Conservation (phyloP, 805 yeast genomes). For the Spathaspora hagerdaliae region DNA sequence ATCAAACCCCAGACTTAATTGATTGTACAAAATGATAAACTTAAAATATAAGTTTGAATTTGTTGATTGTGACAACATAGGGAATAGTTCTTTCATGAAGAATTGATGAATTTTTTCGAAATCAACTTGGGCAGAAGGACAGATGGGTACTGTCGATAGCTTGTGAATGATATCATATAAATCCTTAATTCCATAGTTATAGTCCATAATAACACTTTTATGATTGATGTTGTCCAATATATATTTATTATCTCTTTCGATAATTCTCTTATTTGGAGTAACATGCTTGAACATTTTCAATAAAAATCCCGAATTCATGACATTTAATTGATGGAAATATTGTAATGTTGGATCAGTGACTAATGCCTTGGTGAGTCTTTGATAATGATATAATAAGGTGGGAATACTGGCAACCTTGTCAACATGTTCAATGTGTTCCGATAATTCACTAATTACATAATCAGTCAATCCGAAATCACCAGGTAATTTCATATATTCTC, state of each 20-base stretch:
- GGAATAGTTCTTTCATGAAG: constrained; percentile 1
- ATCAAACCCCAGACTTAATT: background rate
- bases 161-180: constrained; percentile 2
- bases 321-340: constrained; percentile 5
- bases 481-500: constrained; percentile 1
- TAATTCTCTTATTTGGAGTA: background rate
- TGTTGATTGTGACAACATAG: background rate
- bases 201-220: constrained; percentile 1
- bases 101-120: background rate
- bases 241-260: background rate
- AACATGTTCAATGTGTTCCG: background rate
- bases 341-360: constrained; percentile 1
- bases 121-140: background rate
- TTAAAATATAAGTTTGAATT: constrained; percentile 1
- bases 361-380: constrained; percentile 1
- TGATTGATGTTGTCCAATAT: background rate
- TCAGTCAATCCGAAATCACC: constrained; percentile 7
- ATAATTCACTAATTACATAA: constrained; percentile 2
- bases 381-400: background rate
- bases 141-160: background rate
- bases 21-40: constrained; percentile 1
- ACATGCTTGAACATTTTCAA: background rate
- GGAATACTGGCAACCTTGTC: background rate
- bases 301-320: background rate
- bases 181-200: constrained; percentile 6